phyloP scores from a whole-genome alignment of 495 filamentous ascomycete genomes.

The Sordaria brevicollis region DNA sequence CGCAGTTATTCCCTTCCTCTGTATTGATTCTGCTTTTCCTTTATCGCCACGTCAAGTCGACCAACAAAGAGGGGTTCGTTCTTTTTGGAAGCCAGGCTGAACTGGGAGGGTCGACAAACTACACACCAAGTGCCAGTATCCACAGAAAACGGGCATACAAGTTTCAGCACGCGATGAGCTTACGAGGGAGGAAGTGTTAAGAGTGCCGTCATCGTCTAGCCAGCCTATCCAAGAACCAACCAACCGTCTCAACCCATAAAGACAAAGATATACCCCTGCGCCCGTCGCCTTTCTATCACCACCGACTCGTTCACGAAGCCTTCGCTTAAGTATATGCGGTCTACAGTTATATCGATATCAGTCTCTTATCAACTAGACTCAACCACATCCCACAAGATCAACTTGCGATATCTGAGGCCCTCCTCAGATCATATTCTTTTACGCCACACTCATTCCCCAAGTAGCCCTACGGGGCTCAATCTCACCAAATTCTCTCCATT shows the following conservation, averaged over 20 bases:
- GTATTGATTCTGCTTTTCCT: background rate
- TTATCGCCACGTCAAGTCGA: background rate
- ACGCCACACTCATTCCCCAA: constrained; percentile 11
- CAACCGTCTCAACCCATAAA: constrained; percentile 3
- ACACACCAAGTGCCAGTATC: background rate
- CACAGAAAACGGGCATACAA: constrained; percentile 4
- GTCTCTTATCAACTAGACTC: constrained; percentile 2
- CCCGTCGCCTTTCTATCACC: constrained; percentile 14
- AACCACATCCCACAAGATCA: background rate
- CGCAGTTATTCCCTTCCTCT: constrained; percentile 9
- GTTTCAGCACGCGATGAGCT: constrained; percentile 26
- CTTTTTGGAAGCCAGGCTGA: background rate
- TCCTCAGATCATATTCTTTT: constrained; percentile 1
- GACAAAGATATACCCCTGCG: constrained; percentile 1
- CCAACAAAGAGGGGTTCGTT: background rate
- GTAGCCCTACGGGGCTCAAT: constrained; percentile 37
- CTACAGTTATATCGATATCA: constrained; percentile 18
- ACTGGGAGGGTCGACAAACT: background rate
- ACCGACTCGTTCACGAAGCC: constrained; percentile 13
- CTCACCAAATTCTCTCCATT: constrained; percentile 40
- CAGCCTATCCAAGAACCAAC: constrained; percentile 19
- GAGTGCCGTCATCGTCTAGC: constrained; percentile 16
- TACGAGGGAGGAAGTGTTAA: constrained; percentile 18
- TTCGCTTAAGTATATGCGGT: constrained; percentile 26
- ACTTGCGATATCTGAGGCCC: constrained; percentile 4